Conservation (phyloP, 352 stramenopile genomes). For the Thalassiosira mediterranea region DNA sequence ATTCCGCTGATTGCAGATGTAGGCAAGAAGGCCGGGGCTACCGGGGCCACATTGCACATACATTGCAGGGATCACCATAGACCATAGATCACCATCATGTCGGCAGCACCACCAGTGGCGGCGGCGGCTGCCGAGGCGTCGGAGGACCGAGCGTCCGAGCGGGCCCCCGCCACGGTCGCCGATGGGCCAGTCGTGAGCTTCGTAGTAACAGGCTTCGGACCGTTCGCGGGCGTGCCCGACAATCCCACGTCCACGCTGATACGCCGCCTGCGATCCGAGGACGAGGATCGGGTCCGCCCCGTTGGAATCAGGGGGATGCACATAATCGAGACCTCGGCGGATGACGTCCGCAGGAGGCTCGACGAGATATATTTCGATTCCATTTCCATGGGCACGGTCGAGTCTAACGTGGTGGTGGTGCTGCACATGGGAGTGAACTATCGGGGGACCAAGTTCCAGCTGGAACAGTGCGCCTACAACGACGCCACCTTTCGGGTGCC, state of each 20-base stretch:
- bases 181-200: no score
- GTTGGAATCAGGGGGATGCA: constrained; percentile 31
- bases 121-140: no score
- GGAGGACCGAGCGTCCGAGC: no score
- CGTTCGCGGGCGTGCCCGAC: constrained; percentile 63
- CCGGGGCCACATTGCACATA: no score
- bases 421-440: constrained; percentile 82
- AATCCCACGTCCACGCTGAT: constrained; percentile 76
- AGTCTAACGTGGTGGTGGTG: constrained; percentile 38
- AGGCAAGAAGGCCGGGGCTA: no score
- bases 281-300: constrained; percentile 3
- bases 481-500: constrained; percentile 81
- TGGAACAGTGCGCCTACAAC: constrained; percentile 84
- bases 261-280: constrained; percentile 34
- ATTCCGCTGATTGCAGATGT: no score
- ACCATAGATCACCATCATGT: no score
- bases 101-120: no score
- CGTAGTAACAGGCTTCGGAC: constrained; percentile 80
- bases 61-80: no score
- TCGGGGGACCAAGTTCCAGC: constrained; percentile 56
- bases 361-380: constrained; percentile 24
- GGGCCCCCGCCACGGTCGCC: no score
- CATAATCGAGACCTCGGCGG: constrained; percentile 73
- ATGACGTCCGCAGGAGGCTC: constrained; percentile 41
- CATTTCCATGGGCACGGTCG: neutral